These are phyloP conservation scores for Stemphylium vesicarium DNA, from an alignment of 2,329 filamentous ascomycete species.

Conservation along the genomic window DNA sequence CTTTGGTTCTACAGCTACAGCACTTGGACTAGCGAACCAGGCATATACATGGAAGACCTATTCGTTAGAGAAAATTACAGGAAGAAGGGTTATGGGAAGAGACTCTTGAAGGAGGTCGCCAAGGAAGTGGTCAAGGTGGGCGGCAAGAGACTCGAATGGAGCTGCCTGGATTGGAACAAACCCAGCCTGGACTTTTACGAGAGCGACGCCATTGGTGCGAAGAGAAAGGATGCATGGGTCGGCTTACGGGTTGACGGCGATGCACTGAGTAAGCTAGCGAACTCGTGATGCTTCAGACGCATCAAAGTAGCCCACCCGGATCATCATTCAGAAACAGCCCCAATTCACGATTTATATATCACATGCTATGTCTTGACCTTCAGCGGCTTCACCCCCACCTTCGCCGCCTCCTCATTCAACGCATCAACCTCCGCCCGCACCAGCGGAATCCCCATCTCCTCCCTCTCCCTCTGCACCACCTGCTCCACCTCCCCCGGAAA, in stretches of 20 bases:
- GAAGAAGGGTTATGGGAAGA: conserved; percentile 79
- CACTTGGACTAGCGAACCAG: conserved; percentile 86
- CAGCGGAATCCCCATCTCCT: conserved; percentile 56
- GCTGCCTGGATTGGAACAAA: conserved; percentile 90
- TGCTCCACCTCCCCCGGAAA: conserved; percentile 55
- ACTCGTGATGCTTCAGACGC: not conserved
- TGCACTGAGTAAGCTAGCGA: conserved; percentile 64
- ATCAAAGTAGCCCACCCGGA: too few relatives aligned
- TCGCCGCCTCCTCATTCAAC: conserved; percentile 57
- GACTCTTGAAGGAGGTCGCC: conserved; percentile 77
- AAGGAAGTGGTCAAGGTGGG: conserved; percentile 74
- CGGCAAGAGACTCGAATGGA: conserved; percentile 85
- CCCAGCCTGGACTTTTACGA: conserved; percentile 85
- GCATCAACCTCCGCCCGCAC: conserved; percentile 55
- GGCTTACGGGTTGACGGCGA: conserved; percentile 76
- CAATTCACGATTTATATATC: too few relatives aligned
- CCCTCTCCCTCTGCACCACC: conserved; percentile 33
- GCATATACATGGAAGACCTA: conserved; percentile 94
- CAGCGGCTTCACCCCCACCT: conserved; percentile 42
- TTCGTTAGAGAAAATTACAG: conserved; percentile 76
- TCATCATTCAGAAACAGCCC: too few relatives aligned
- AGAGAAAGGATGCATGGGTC: conserved; percentile 73
- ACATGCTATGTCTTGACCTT: not conserved
- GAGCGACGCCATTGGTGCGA: conserved; percentile 63
- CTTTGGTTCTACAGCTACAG: conserved; percentile 96